Conservation (phyloP, 2,329 filamentous ascomycete species). For the Dactylellina cionopaga region DNA sequence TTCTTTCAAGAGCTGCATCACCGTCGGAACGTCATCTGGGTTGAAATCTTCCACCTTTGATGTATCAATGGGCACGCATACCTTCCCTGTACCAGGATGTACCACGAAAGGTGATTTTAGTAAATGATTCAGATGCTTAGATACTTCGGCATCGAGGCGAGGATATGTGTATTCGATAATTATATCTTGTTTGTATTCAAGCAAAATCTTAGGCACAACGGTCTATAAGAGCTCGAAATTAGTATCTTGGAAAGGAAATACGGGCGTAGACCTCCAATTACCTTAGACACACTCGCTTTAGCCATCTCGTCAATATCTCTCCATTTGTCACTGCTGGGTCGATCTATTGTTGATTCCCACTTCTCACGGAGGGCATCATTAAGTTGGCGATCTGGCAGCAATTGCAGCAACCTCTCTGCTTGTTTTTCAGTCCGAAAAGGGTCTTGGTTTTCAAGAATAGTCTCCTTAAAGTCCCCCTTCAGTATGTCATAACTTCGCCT, state of each 20-base stretch:
- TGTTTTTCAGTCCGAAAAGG: conserved; percentile 79
- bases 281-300: conserved; percentile 76
- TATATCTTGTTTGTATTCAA: conserved; percentile 93
- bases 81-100: conserved; percentile 86
- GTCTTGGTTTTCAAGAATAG: conserved; percentile 84
- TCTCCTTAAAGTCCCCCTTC: conserved; percentile 81
- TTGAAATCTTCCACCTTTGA: conserved; percentile 81
- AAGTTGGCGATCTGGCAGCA: conserved; percentile 79
- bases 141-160: conserved; percentile 94
- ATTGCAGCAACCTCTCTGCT: conserved; percentile 79
- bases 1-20: conserved; percentile 80
- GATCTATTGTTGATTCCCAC: conserved; percentile 84
- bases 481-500: conserved; percentile 86
- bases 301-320: conserved; percentile 89
- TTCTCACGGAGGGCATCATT: conserved; percentile 84
- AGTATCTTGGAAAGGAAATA: background rate
- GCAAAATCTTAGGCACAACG: conserved; percentile 63
- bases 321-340: conserved; percentile 85
- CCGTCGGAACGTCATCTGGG: conserved; percentile 86
- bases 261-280: conserved; percentile 53
- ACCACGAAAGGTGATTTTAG: conserved; percentile 97
- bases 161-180: conserved; percentile 98
- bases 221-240: conserved; percentile 13
- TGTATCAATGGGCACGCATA: conserved; percentile 94
- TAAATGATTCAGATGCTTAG: conserved; percentile 97